These are phyloP conservation scores for Sanghuangporus baumii DNA, from an alignment of 1,284 basidiomycete species.

Conservation along the genomic window DNA sequence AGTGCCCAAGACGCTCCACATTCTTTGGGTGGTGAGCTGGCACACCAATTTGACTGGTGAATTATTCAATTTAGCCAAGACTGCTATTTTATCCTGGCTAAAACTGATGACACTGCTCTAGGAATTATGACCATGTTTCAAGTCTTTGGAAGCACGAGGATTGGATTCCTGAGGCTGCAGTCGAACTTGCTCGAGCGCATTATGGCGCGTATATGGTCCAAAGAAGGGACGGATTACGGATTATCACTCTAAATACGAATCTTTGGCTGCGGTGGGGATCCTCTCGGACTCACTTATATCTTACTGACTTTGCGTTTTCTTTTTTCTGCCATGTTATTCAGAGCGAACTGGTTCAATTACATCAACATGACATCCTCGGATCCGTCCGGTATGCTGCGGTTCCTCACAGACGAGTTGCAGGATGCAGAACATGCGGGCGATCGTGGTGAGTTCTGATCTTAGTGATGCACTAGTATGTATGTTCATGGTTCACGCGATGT, in stretches of 20 bases:
- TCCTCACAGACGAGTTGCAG: conserved; percentile 78
- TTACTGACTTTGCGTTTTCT: not conserved
- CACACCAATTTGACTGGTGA: conserved; percentile 61
- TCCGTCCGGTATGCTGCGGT: conserved; percentile 69
- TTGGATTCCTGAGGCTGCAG: conserved; percentile 61
- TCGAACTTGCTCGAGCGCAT: conserved; percentile 56
- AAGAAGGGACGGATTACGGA: conserved; percentile 58
- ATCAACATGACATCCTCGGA: conserved; percentile 72
- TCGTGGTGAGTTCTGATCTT: conserved; percentile 37
- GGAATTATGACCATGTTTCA: conserved; percentile 74
- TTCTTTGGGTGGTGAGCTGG: conserved; percentile 46
- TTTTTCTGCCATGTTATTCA: conserved; percentile 20
- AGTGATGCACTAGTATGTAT: not conserved
- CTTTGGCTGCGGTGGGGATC: conserved; percentile 35
- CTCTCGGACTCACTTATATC: not conserved
- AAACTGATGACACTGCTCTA: conserved; percentile 23
- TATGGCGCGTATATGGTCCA: conserved; percentile 73
- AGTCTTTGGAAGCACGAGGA: conserved; percentile 62
- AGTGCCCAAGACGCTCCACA: conserved; percentile 63
- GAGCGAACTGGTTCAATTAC: conserved; percentile 70
- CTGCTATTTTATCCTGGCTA: not conserved
- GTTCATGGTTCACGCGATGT: not conserved
- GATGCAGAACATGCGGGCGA: conserved; percentile 68
- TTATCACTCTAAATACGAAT: conserved; percentile 79
- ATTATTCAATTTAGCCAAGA: conserved; percentile 11